These are phyloP conservation scores for Lagerstroemia speciosa DNA, from an alignment of 345 rosid genomes.

Conservation along the genomic window DNA sequence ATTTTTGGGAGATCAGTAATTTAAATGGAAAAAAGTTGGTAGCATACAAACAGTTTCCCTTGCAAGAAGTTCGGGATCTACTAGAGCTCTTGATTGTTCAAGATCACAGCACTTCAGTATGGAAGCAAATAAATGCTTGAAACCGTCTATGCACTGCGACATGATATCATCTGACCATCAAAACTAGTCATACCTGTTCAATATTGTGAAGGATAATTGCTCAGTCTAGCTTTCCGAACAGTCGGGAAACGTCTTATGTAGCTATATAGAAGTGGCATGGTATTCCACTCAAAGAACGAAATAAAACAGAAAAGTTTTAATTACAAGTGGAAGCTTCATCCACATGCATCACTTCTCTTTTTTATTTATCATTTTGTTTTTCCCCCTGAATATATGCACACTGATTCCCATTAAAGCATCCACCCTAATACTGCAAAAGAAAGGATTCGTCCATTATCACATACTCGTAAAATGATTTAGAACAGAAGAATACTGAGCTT, in stretches of 20 bases:
- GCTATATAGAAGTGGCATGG: not conserved
- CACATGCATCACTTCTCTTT: not conserved
- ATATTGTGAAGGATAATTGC: slow-evolving; percentile 8
- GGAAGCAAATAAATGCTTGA: slow-evolving; percentile 52
- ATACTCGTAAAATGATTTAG: not conserved
- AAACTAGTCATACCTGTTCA: slow-evolving; percentile 70
- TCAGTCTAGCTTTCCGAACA: not conserved
- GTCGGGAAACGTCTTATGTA: not conserved
- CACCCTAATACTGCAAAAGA: not conserved
- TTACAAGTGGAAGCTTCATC: not conserved
- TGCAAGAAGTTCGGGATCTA: slow-evolving; percentile 88
- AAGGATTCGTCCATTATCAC: not conserved
- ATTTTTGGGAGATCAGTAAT: not conserved
- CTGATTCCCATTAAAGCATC: not conserved
- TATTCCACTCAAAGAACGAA: not conserved
- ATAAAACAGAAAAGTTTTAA: not conserved
- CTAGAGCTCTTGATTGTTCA: slow-evolving; percentile 74
- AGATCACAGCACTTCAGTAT: slow-evolving; percentile 72
- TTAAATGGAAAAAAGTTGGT: slow-evolving; percentile 8
- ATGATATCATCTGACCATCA: slow-evolving; percentile 58
- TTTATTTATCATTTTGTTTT: not conserved
- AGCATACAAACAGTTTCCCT: slow-evolving; percentile 95
- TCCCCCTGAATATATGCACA: not conserved
- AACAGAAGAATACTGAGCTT: not conserved
- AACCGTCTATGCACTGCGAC: slow-evolving; percentile 83